These are phyloP conservation scores for Cladosporium austrohemisphaericum DNA, from an alignment of 2,329 filamentous ascomycete species.

Conservation along the genomic window DNA sequence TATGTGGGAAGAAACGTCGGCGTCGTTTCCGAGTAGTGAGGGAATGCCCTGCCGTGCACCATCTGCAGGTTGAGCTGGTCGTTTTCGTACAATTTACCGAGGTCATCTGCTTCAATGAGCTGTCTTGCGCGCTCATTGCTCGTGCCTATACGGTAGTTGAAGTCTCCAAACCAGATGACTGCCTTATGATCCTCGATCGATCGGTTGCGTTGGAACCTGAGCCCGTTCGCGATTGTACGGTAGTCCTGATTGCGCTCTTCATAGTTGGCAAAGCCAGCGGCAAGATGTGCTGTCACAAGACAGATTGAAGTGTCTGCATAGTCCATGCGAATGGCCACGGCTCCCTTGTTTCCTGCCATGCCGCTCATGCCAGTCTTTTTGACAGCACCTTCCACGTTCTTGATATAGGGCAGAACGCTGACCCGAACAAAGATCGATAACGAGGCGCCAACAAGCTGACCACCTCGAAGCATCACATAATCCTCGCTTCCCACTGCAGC, in stretches of 20 bases:
- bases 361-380: conserved; percentile 96
- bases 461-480: conserved; percentile 86
- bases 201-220: conserved; percentile 86
- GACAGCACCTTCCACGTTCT: conserved; percentile 92
- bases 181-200: conserved; percentile 88
- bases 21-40: conserved; percentile 82
- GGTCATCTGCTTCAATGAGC: conserved; percentile 67
- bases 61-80: conserved; percentile 97
- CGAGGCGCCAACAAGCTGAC: conserved; percentile 90
- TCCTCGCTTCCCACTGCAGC: conserved; percentile 63
- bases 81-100: conserved; percentile 81
- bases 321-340: conserved; percentile 92
- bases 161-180: conserved; percentile 94
- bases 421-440: conserved; percentile 86
- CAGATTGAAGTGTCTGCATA: conserved; percentile 90
- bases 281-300: conserved; percentile 93
- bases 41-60: conserved; percentile 85
- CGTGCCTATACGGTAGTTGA: conserved; percentile 95
- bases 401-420: conserved; percentile 73
- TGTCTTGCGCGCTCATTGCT: conserved; percentile 72
- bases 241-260: conserved; percentile 95
- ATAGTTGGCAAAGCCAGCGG: conserved; percentile 93
- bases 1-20: conserved; percentile 93
- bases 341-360: conserved; percentile 97
- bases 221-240: conserved; percentile 76